A percentile compares a stretch with the other conserved stretches of the same genome.
Evolutionary conservation across 257 asterid genomes (phyloP).

Genomic region (Lycium barbarum): DNA sequence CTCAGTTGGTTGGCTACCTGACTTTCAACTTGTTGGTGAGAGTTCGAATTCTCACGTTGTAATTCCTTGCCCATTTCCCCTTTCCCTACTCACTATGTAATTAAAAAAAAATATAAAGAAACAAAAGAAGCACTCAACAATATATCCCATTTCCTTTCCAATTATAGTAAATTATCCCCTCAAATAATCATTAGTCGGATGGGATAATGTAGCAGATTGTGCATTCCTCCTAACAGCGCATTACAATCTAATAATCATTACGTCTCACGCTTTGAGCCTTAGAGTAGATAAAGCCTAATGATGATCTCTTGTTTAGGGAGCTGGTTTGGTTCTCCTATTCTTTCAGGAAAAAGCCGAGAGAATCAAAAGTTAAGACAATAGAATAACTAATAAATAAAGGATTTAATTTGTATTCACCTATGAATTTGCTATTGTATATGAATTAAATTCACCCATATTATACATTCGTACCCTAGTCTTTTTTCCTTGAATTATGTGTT

Average conservation of each 20-base stretch:
- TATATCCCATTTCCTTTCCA: not conserved
- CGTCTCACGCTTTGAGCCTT: not conserved
- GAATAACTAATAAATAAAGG: not conserved
- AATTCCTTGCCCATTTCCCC: too few species aligned
- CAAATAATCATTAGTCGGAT: not conserved
- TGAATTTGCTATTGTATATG: too few species aligned
- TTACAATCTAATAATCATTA: slow-evolving; percentile 14
- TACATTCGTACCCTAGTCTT: too few species aligned
- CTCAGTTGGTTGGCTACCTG: too few species aligned
- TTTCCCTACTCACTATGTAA: too few species aligned
- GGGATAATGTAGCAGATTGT: not conserved
- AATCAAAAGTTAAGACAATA: not conserved
- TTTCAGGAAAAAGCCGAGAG: not conserved
- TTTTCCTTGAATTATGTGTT: too few species aligned
- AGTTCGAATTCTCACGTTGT: too few species aligned
- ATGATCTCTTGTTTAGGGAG: not conserved
- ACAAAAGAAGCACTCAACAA: not conserved
- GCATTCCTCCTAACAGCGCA: not conserved
- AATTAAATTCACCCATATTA: too few species aligned
- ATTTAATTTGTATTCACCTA: not conserved
- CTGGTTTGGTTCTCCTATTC: not conserved
- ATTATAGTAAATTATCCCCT: not conserved
- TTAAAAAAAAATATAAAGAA: too few species aligned
- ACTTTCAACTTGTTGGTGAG: too few species aligned
- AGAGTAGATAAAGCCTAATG: slow-evolving; percentile 16